A percentile compares a stretch with the other conserved stretches of the same genome.
phyloP scores from a whole-genome alignment of 768 basidiomycete genomes.

The Rhodosporidiobolus odoratus region DNA sequence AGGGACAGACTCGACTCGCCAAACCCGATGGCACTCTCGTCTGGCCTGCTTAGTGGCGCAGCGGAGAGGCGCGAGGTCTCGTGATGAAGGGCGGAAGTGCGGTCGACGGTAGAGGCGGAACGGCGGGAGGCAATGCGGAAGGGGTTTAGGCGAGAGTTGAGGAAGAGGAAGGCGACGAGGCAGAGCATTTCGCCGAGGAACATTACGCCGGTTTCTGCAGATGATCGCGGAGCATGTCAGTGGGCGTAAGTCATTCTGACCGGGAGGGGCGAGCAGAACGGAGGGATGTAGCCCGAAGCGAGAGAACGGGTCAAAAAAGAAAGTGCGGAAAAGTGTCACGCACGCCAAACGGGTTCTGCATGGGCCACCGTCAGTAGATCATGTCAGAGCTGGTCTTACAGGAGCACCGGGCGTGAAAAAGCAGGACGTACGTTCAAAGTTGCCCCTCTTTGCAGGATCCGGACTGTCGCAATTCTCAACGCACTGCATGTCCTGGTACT shows the following conservation, averaged over 20 bases:
- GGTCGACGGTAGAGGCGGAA: constrained; percentile 3
- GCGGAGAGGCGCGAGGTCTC: constrained; percentile 10
- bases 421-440: constrained; percentile 71
- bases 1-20: constrained; percentile 19
- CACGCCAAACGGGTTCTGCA: constrained; percentile 23
- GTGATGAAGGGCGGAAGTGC: constrained; percentile 4
- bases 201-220: constrained; percentile 45
- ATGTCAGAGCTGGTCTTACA: not conserved
- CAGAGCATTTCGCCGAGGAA: constrained; percentile 80
- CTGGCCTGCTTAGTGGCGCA: constrained; percentile 24
- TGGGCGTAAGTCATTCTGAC: no score
- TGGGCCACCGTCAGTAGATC: no score
- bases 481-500: constrained; percentile 81
- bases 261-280: no score
- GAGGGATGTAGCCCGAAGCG: no score
- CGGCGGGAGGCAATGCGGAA: not conserved
- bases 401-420: constrained; percentile 45
- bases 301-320: no score
- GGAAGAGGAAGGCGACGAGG: constrained; percentile 40
- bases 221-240: no score
- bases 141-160: constrained; percentile 37
- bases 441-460: constrained; percentile 58
- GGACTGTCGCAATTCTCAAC: constrained; percentile 80
- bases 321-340: no score
- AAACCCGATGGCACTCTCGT: constrained; percentile 25